Conservation (phyloP, 345 rosid genomes). For the Lumnitzera racemosa region DNA sequence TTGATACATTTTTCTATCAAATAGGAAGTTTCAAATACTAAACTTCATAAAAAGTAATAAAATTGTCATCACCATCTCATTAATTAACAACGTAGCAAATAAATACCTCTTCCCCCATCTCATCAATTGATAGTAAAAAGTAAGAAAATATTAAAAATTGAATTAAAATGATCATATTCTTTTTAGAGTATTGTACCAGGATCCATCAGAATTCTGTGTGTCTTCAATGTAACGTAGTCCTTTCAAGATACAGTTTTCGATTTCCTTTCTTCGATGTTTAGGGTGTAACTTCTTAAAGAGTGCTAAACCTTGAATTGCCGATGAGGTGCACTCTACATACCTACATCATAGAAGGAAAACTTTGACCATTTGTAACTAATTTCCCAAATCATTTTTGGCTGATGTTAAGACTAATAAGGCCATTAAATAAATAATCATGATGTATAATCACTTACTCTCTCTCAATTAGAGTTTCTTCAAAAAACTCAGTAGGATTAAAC, state of each 20-base stretch:
- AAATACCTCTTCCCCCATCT: too few relatives aligned
- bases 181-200: constrained; percentile 21
- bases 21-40: not conserved
- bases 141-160: too few relatives aligned
- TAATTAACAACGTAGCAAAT: too few relatives aligned
- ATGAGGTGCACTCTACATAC: constrained; percentile 46
- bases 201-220: constrained; percentile 40
- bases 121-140: too few relatives aligned
- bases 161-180: not conserved
- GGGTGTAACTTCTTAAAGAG: constrained; percentile 39
- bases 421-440: too few relatives aligned
- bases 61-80: too few relatives aligned
- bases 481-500: constrained; percentile 39
- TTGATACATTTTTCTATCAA: not conserved
- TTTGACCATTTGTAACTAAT: too few relatives aligned
- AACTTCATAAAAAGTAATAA: not conserved
- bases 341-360: constrained; percentile 9
- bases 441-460: constrained; percentile 28
- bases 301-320: constrained; percentile 33
- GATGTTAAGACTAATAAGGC: too few relatives aligned
- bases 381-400: too few relatives aligned
- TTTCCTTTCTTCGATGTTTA: constrained; percentile 26
- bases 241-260: constrained; percentile 25
- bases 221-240: constrained; percentile 30
- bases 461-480: constrained; percentile 32